Conservation (phyloP, 2,329 filamentous ascomycete species). For the Byssoonygena ceratinophila region DNA sequence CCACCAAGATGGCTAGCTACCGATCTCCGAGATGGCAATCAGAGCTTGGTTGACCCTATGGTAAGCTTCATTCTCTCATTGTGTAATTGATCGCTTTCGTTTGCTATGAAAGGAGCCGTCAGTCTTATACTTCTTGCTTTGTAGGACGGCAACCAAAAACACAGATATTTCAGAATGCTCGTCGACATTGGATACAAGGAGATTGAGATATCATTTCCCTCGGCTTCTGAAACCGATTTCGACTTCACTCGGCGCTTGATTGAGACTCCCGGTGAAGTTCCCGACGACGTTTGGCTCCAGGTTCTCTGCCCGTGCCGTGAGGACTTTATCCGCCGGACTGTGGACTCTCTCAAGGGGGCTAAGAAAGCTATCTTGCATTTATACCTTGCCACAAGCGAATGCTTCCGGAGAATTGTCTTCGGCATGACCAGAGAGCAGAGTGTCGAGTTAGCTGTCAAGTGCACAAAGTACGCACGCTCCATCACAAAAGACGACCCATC, state of each 20-base stretch:
- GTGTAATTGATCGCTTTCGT: too few relatives aligned
- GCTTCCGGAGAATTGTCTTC: conserved; percentile 87
- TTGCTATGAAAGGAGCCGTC: too few relatives aligned
- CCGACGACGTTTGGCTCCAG: conserved; percentile 84
- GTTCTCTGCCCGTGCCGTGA: conserved; percentile 85
- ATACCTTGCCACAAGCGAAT: conserved; percentile 91
- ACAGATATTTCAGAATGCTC: conserved; percentile 89
- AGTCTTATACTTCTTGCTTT: neutral
- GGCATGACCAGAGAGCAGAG: conserved; percentile 73
- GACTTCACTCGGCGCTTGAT: conserved; percentile 84
- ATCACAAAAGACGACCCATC: conserved; percentile 71
- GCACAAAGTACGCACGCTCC: conserved; percentile 73
- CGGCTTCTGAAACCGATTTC: conserved; percentile 88
- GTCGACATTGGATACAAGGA: conserved; percentile 90
- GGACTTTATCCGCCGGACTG: conserved; percentile 79
- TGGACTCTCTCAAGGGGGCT: conserved; percentile 75
- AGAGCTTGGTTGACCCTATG: conserved; percentile 88
- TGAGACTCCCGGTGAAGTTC: conserved; percentile 69
- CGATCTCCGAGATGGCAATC: conserved; percentile 84
- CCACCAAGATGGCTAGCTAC: conserved; percentile 85
- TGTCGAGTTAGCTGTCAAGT: conserved; percentile 70
- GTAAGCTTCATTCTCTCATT: conserved; percentile 37
- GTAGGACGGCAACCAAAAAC: conserved; percentile 89
- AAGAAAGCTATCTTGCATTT: conserved; percentile 94
- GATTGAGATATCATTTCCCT: conserved; percentile 93